phyloP scores from a whole-genome alignment of 116 monocot species.

The Zostera marina region DNA sequence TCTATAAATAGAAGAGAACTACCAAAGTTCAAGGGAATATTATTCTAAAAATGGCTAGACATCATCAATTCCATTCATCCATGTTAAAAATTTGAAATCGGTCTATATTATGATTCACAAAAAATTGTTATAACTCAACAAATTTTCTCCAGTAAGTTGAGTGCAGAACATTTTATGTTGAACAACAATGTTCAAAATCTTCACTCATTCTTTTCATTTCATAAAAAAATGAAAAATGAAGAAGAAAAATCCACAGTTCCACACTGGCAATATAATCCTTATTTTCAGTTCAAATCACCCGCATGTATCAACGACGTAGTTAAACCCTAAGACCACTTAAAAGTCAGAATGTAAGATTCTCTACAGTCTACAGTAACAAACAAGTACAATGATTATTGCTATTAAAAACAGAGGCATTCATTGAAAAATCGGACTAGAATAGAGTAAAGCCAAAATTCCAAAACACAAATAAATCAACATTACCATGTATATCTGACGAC shows the following conservation, averaged over 20 bases:
- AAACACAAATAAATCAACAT: not conserved
- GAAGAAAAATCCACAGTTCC: not conserved
- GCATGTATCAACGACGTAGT: not conserved
- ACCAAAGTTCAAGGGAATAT: no score
- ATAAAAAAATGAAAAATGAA: not conserved
- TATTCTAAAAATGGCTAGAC: no score
- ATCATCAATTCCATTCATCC: no score
- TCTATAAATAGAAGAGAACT: no score
- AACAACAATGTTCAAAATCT: not conserved
- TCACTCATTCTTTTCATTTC: not conserved
- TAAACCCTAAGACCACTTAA: not conserved
- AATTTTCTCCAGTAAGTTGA: no score
- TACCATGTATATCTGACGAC: conserved; percentile 41
- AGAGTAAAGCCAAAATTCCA: not conserved
- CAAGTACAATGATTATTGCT: no score
- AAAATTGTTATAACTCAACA: no score
- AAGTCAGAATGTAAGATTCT: no score
- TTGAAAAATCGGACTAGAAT: not conserved
- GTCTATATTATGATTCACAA: no score
- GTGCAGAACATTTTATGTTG: no score
- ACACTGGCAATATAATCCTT: not conserved
- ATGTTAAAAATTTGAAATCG: no score
- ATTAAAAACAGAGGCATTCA: not conserved
- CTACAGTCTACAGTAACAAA: no score
- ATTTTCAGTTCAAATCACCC: not conserved